phyloP scores from a whole-genome alignment of 2,329 filamentous ascomycete genomes.

The Pseudocercospora fijiensis region DNA sequence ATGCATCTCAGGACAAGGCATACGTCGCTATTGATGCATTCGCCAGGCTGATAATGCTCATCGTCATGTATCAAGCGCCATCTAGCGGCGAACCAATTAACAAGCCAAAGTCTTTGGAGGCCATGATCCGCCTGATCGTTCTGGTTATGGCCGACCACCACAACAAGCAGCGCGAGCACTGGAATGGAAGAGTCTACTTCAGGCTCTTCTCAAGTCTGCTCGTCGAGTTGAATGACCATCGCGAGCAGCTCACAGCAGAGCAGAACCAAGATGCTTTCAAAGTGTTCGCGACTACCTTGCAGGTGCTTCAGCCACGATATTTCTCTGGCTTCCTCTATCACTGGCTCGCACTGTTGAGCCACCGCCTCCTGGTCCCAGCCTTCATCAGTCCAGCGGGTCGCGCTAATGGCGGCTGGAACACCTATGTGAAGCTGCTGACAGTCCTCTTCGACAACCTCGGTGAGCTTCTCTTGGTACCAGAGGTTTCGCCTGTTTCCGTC shows the following conservation, averaged over 20 bases:
- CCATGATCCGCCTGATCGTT: conserved; percentile 72
- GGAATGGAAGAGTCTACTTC: conserved; percentile 89
- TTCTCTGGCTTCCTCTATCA: conserved; percentile 81
- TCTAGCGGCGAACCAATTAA: conserved; percentile 58
- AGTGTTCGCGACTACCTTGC: conserved; percentile 68
- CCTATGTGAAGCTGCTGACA: conserved; percentile 64
- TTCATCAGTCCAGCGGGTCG: conserved; percentile 58
- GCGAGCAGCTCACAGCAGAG: conserved; percentile 28
- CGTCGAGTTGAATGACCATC: conserved; percentile 59
- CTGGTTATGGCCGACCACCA: conserved; percentile 85
- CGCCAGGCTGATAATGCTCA: conserved; percentile 72
- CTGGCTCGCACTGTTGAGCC: conserved; percentile 80
- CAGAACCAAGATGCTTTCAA: conserved; percentile 63
- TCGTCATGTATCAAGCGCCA: conserved; percentile 71
- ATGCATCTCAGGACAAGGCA: conserved; percentile 59
- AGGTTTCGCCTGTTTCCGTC: conserved; percentile 67
- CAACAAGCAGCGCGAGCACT: conserved; percentile 72
- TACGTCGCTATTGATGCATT: conserved; percentile 74
- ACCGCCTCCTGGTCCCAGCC: conserved; percentile 78
- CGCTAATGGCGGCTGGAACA: conserved; percentile 63
- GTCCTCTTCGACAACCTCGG: conserved; percentile 62
- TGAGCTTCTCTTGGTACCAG: conserved; percentile 73
- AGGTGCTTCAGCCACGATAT: conserved; percentile 71
- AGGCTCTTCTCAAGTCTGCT: conserved; percentile 82
- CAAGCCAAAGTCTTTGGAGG: conserved; percentile 72